These are phyloP conservation scores for Helminthosporium solani DNA, from an alignment of 2,329 filamentous ascomycete species.

Conservation along the genomic window DNA sequence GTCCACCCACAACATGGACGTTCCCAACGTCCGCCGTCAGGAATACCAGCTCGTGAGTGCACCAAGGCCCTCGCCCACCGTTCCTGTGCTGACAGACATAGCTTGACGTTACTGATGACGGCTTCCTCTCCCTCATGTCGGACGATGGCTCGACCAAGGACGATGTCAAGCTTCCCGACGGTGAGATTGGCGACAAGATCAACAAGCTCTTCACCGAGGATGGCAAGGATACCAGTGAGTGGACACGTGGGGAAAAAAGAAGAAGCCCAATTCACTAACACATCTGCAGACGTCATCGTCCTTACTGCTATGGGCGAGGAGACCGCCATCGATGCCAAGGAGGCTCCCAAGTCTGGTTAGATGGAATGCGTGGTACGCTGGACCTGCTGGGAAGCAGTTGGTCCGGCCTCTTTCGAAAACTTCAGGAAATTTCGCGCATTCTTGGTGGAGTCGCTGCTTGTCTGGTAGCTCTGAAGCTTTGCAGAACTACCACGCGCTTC, in stretches of 20 bases:
- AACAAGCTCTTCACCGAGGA: constrained; percentile 73
- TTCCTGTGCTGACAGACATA: constrained; percentile 42
- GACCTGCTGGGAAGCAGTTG: constrained; percentile 29
- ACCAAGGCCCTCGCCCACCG: constrained; percentile 1
- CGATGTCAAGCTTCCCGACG: constrained; percentile 90
- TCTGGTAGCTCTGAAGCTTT: constrained; percentile 31
- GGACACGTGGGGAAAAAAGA: neutral
- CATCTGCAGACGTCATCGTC: constrained; percentile 75
- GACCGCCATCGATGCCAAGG: constrained; percentile 88
- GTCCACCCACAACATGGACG: constrained; percentile 97
- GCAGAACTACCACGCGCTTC: constrained; percentile 29
- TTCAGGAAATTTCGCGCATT: constrained; percentile 19
- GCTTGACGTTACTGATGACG: constrained; percentile 92
- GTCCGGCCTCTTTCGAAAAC: constrained; percentile 25
- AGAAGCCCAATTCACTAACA: constrained; percentile 17
- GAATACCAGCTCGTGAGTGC: constrained; percentile 90
- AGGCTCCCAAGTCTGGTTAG: constrained; percentile 63
- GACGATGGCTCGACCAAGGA: constrained; percentile 87
- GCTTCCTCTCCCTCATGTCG: constrained; percentile 90
- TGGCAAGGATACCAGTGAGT: constrained; percentile 93
- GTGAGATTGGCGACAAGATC: constrained; percentile 86
- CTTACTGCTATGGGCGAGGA: constrained; percentile 97
- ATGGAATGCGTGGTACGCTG: constrained; percentile 27
- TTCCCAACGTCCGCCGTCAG: constrained; percentile 85
- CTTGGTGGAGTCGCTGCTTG: constrained; percentile 27